These are phyloP conservation scores for Sugiyamaella japonica DNA, from an alignment of 1,139 yeast genomes.

Conservation along the genomic window DNA sequence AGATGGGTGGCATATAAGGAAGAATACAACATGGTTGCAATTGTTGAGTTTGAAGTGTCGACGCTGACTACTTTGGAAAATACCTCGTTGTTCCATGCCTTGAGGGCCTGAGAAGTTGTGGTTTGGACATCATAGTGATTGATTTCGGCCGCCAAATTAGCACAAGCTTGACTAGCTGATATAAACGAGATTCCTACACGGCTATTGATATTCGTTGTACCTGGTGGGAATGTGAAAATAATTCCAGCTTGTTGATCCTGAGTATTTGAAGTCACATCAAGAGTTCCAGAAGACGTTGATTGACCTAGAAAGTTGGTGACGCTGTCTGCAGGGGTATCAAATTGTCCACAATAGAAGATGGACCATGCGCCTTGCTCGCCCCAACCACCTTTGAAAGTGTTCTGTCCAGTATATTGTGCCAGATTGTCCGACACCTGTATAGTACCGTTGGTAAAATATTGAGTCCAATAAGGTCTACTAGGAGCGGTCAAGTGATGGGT, in stretches of 20 bases:
- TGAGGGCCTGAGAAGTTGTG: constrained; percentile 33
- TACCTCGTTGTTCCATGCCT: constrained; percentile 37
- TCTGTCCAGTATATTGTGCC: constrained; percentile 14
- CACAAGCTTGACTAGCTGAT: constrained; percentile 40
- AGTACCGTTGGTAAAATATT: constrained; percentile 14
- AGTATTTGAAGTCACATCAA: constrained; percentile 5
- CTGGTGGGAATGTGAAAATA: constrained; percentile 17
- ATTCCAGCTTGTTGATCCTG: constrained; percentile 15
- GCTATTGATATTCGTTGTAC: constrained; percentile 28
- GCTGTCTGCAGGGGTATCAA: constrained; percentile 7
- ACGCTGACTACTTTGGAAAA: constrained; percentile 11
- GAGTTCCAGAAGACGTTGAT: neutral
- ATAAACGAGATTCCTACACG: constrained; percentile 44
- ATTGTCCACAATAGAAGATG: constrained; percentile 19
- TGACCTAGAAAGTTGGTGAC: constrained; percentile 14
- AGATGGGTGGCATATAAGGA: constrained; percentile 44
- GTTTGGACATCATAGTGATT: constrained; percentile 33
- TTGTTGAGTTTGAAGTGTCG: constrained; percentile 28
- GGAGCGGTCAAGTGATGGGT: constrained; percentile 20
- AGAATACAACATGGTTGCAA: constrained; percentile 38
- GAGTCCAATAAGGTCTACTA: constrained; percentile 21
- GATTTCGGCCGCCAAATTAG: constrained; percentile 34
- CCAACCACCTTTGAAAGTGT: constrained; percentile 20
- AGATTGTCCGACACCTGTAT: constrained; percentile 5
- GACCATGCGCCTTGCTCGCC: constrained; percentile 20